phyloP scores from a whole-genome alignment of 768 basidiomycete species.

The Naganishia vaughanmartiniae region DNA sequence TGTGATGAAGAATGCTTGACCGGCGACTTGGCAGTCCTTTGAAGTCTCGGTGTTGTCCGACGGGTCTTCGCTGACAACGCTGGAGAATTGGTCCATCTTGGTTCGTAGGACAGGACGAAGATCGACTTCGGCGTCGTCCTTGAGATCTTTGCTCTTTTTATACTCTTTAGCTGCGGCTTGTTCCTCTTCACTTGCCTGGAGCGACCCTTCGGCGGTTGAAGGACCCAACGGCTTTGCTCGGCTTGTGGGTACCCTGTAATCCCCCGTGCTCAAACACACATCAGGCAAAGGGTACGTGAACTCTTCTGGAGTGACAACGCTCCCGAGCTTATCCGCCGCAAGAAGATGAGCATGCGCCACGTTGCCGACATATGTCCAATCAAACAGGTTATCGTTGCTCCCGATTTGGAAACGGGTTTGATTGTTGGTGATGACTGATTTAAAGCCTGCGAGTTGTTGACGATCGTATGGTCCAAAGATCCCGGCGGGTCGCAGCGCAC shows the following conservation, averaged over 20 bases:
- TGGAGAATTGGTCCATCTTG: conserved; percentile 71
- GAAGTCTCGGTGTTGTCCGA: conserved; percentile 23
- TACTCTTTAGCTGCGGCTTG: conserved; percentile 59
- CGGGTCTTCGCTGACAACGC: conserved; percentile 52
- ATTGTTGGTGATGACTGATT: conserved; percentile 70
- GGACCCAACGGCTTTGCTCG: conserved; percentile 79
- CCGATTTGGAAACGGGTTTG: conserved; percentile 94
- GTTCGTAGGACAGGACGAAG: conserved; percentile 65
- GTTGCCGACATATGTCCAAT: conserved; percentile 96
- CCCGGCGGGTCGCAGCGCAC: conserved; percentile 85
- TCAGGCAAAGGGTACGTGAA: conserved; percentile 60
- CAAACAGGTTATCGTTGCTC: conserved; percentile 85
- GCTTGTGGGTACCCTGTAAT: conserved; percentile 70
- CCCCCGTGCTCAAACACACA: conserved; percentile 66
- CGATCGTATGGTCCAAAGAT: conserved; percentile 96
- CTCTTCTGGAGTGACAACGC: conserved; percentile 57
- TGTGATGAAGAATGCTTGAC: conserved; percentile 92
- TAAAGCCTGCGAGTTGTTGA: conserved; percentile 76
- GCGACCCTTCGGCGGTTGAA: conserved; percentile 54
- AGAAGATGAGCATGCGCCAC: conserved; percentile 90
- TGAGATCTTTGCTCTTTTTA: conserved; percentile 43
- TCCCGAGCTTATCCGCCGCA: conserved; percentile 76
- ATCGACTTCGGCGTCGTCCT: conserved; percentile 51
- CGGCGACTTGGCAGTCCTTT: conserved; percentile 68
- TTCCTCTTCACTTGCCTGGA: conserved; percentile 57